A percentile compares a stretch with the other conserved stretches of the same genome.
These are phyloP conservation scores for Boletus sp. DNA, from an alignment of 768 basidiomycete species.

Conservation along the genomic window DNA sequence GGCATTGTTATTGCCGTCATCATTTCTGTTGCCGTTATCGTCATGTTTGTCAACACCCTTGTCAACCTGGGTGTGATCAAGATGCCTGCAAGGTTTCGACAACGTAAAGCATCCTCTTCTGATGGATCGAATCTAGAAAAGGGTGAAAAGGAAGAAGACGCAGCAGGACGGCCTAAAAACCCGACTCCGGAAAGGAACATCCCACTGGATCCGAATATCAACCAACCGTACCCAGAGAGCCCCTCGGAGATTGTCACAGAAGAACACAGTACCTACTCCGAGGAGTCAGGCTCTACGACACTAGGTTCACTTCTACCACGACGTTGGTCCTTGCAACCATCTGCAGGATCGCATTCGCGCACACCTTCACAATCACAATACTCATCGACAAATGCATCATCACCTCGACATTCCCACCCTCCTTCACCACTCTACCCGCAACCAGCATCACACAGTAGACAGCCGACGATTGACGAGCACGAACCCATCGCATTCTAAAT, in stretches of 20 bases:
- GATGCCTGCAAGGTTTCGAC: conserved; percentile 17
- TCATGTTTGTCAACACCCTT: conserved; percentile 65
- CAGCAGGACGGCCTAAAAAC: conserved; percentile 41
- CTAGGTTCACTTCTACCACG: conserved; percentile 32
- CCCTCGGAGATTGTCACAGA: conserved; percentile 23
- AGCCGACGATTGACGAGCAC: conserved; percentile 32
- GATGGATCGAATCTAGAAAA: conserved; percentile 30
- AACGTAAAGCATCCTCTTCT: conserved; percentile 6
- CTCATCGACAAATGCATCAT: conserved; percentile 28
- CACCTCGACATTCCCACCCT: conserved; percentile 30
- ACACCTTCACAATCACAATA: conserved; percentile 32
- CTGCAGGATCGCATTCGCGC: conserved; percentile 28
- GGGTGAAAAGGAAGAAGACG: conserved; percentile 19
- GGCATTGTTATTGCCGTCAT: conserved; percentile 72
- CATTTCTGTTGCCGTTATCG: conserved; percentile 64
- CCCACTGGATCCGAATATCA: conserved; percentile 38
- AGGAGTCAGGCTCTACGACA: conserved; percentile 35
- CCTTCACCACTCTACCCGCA: conserved; percentile 30
- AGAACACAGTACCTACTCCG: conserved; percentile 27
- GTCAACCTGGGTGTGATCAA: conserved; percentile 44
- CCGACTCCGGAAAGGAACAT: conserved; percentile 51
- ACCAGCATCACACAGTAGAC: conserved; percentile 28
- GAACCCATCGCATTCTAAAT: conserved; percentile 16
- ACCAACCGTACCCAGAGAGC: conserved; percentile 44
- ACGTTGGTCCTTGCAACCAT: conserved; percentile 33